phyloP scores from a whole-genome alignment of 371 early-diverging fungal species.

The Zancudomyces culisetae region DNA sequence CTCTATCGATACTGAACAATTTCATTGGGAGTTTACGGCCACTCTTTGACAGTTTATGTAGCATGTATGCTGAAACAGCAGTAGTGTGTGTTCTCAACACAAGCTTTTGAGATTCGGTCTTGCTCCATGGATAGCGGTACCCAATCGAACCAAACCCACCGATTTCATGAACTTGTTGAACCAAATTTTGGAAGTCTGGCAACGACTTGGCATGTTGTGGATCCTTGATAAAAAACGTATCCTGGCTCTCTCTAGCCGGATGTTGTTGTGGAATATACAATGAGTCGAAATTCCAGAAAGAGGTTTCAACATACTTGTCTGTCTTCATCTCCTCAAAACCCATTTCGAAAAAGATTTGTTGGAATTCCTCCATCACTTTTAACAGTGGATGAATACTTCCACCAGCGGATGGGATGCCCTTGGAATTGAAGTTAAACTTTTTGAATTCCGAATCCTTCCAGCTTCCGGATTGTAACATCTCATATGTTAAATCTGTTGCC shows the following conservation, averaged over 20 bases:
- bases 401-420: conserved; percentile 61
- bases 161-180: conserved; percentile 78
- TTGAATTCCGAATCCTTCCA: conserved; percentile 91
- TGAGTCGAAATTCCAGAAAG: conserved; percentile 99
- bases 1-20: conserved; percentile 98
- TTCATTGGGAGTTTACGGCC: conserved; percentile 80
- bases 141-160: conserved; percentile 98
- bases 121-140: conserved; percentile 86
- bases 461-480: conserved; percentile 81
- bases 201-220: conserved; percentile 62
- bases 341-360: conserved; percentile 98
- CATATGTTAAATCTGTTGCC: conserved; percentile 89
- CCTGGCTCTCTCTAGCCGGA: conserved; percentile 97
- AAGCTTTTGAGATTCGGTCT: conserved; percentile 88
- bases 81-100: conserved; percentile 99
- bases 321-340: conserved; percentile 99
- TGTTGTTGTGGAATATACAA: conserved; percentile 99
- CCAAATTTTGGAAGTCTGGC: conserved; percentile 75
- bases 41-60: conserved; percentile 74
- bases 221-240: conserved; percentile 91
- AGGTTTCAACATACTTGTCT: conserved; percentile 93
- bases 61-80: conserved; percentile 83
- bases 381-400: conserved; percentile 98
- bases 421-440: conserved; percentile 95
- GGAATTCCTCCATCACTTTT: conserved; percentile 98